These are phyloP conservation scores for Pseudocercospora pini-densiflorae DNA, from an alignment of 2,329 filamentous ascomycete genomes.

Conservation along the genomic window DNA sequence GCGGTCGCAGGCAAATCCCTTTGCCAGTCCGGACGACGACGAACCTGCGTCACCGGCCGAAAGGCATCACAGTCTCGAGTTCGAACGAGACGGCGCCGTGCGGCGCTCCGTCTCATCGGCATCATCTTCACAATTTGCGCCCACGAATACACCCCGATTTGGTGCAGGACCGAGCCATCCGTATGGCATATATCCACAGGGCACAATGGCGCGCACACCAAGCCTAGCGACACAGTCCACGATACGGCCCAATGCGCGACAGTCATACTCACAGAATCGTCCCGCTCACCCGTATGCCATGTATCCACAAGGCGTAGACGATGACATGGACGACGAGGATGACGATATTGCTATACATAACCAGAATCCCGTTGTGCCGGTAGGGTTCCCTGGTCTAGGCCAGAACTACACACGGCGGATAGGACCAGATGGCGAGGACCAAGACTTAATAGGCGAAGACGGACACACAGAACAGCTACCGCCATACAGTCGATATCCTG, in stretches of 20 bases:
- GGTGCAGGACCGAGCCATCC: conserved; percentile 79
- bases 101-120: conserved; percentile 41
- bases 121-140: conserved; percentile 44
- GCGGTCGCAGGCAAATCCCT: conserved; percentile 38
- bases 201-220: conserved; percentile 61
- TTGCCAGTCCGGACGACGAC: conserved; percentile 42
- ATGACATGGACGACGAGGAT: conserved; percentile 56
- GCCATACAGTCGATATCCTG: conserved; percentile 88
- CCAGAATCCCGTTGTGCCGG: conserved; percentile 53
- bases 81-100: conserved; percentile 36
- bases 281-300: conserved; percentile 85
- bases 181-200: conserved; percentile 83
- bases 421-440: conserved; percentile 83
- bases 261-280: conserved; percentile 40
- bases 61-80: conserved; percentile 31
- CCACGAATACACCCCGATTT: conserved; percentile 68
- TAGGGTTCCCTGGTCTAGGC: conserved; percentile 74
- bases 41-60: conserved; percentile 20
- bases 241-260: conserved; percentile 63
- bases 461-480: conserved; percentile 90
- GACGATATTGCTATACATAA: conserved; percentile 38
- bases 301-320: conserved; percentile 79
- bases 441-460: conserved; percentile 83
- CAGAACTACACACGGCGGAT: conserved; percentile 71
- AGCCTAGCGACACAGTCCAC: conserved; percentile 77